These are phyloP conservation scores for Geotrichum citri-aurantii DNA, from an alignment of 1,139 yeast species.

Conservation along the genomic window DNA sequence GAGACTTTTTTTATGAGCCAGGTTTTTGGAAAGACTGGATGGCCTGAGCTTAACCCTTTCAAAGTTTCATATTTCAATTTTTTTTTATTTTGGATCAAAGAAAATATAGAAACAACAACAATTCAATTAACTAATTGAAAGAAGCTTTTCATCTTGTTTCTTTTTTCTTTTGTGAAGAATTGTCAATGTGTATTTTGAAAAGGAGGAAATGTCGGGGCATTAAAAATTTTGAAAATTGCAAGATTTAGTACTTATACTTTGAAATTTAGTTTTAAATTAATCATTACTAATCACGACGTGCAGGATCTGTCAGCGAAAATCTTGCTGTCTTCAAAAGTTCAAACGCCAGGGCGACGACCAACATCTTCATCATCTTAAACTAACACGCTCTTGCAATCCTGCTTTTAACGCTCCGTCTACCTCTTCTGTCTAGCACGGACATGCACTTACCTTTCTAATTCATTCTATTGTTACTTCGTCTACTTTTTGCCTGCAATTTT, in stretches of 20 bases:
- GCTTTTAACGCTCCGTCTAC: background rate
- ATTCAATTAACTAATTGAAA: too few relatives aligned
- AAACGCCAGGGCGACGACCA: background rate
- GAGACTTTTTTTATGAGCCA: too few relatives aligned
- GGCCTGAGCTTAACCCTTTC: too few relatives aligned
- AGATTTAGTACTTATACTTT: background rate
- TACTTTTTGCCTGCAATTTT: background rate
- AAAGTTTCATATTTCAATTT: background rate
- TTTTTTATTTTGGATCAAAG: background rate
- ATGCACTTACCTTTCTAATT: background rate
- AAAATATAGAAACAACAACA: too few relatives aligned
- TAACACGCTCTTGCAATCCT: background rate
- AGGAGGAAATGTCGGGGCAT: background rate
- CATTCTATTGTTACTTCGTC: background rate
- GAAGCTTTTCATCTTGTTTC: too few relatives aligned
- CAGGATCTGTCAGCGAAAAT: background rate
- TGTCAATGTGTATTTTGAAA: background rate
- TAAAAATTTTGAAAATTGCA: background rate
- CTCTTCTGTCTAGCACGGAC: background rate
- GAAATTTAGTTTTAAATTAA: background rate
- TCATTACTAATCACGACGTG: background rate
- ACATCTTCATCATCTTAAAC: background rate
- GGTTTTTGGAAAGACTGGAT: background rate
- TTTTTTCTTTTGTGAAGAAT: too few relatives aligned
- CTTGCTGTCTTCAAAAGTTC: background rate